Evolutionary conservation across 1,284 basidiomycete genomes (phyloP), one percentile per base, ranked within the genome.

Genomic region (Sporisorium graminicola): DNA sequence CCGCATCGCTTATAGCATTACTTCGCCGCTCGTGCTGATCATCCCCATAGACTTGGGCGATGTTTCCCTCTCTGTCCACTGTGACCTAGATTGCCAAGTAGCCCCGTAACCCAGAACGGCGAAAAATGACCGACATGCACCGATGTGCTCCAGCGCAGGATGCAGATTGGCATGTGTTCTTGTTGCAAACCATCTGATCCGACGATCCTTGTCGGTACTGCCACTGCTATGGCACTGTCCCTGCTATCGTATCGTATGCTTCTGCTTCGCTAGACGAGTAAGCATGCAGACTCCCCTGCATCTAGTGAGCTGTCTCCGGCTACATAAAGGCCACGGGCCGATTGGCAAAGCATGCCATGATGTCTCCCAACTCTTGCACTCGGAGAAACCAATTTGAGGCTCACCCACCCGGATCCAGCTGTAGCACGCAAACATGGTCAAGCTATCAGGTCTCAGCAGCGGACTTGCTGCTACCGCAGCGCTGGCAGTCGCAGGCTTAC

Each of bases 381-480:
- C 20, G 27, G 24, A 29, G 16, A 4, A 16, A 13, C 26, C 5
- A 26, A n/a, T n/a, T n/a, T 1, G 12, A 44, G 16, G 31, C n/a
- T n/a, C 20, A 9, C 16, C 20, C 9, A 16, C 40, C 37, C 26
- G 8, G 13, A 37, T 8, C 22, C 24, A 20, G 22, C 9, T 13
- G 2, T 8, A 31, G 0, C 13, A 33, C 13, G 29, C 18, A 35
- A 13, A 14, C 53, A 67, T 67, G 65, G 65, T 67, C 53, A 67
- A 57, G 54, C 37, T 67, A 1, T 42, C 54, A 27, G 50, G 42
- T 24, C 40, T 67, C 29, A 50, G 42, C 9, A 40, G 37, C 40
- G 33, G 49, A 5, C 42, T 58, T 14, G 65, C 50, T 8, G 65
- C 58, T 47, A 54, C 65, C 8, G 53, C 51, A 18, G 56, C 40